Conservation (phyloP, 2,329 filamentous ascomycete genomes). For the Cladosporium sphaerospermum region DNA sequence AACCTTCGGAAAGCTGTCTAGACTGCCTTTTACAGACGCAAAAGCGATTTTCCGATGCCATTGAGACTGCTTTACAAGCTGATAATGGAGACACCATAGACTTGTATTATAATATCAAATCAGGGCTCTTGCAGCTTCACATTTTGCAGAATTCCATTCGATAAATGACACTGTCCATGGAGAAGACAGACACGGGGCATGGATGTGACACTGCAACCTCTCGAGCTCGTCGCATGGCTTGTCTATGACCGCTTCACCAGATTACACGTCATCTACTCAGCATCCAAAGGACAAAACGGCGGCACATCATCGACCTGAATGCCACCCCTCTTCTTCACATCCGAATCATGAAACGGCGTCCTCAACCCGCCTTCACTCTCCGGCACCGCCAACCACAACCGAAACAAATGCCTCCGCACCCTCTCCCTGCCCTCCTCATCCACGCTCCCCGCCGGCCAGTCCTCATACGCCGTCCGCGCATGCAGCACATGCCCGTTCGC, state of each 20-base stretch:
- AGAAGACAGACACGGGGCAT: too few species aligned
- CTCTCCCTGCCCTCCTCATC: constrained; percentile 36
- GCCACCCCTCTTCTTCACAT: constrained; percentile 77
- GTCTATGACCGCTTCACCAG: not conserved
- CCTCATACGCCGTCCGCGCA: constrained; percentile 70
- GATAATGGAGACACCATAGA: too few species aligned
- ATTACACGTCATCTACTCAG: constrained; percentile 48
- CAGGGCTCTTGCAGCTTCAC: too few species aligned
- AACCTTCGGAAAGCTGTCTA: constrained; percentile 22
- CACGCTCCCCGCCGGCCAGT: constrained; percentile 46
- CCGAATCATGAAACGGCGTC: constrained; percentile 69
- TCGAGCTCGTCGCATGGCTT: not conserved
- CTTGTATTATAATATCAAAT: too few species aligned
- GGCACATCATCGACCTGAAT: constrained; percentile 76
- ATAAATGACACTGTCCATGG: too few species aligned
- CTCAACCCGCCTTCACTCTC: constrained; percentile 76
- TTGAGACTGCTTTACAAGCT: too few species aligned
- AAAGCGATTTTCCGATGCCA: too few species aligned
- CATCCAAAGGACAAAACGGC: constrained; percentile 67
- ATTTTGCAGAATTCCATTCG: too few species aligned
- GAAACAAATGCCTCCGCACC: constrained; percentile 68
- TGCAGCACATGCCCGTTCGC: constrained; percentile 73
- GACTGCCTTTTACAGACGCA: not conserved
- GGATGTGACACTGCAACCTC: too few species aligned
- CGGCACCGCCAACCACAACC: constrained; percentile 74